Conservation (phyloP, 257 asterid genomes). For the Solanum tarapatanum region DNA sequence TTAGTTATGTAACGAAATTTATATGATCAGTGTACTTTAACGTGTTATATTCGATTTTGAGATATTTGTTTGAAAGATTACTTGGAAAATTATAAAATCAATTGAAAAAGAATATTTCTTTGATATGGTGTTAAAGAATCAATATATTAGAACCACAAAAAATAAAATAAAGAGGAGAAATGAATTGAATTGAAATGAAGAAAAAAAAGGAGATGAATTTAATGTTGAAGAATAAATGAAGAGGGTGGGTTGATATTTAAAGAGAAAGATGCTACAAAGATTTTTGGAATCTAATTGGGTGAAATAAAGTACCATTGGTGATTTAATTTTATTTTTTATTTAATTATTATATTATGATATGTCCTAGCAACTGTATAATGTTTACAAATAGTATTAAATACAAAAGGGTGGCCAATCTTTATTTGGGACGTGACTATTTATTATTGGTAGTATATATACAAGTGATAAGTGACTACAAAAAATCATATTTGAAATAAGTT, state of each 20-base stretch:
- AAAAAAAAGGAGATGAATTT: not conserved
- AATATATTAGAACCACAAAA: not conserved
- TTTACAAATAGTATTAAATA: not conserved
- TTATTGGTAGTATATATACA: not conserved
- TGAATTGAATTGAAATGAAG: not conserved
- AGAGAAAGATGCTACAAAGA: not conserved
- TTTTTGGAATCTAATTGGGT: not conserved
- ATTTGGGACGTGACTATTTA: not conserved
- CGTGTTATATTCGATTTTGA: not conserved
- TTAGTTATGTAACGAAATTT: not conserved
- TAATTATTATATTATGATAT: not conserved
- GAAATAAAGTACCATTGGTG: not conserved
- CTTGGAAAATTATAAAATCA: not conserved
- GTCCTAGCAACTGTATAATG: not conserved
- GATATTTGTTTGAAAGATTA: not conserved
- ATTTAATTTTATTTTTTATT: not conserved
- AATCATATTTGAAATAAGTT: not conserved
- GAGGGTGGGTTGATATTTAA: conserved; percentile 1
- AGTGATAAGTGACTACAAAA: not conserved
- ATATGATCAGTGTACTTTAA: not conserved
- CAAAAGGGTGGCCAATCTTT: not conserved
- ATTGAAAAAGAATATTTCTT: not conserved
- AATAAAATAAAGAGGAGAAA: not conserved
- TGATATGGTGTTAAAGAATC: not conserved
- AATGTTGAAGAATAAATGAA: not conserved